Conservation (phyloP, 2,329 filamentous ascomycete species). For the Ophiosphaerella korrae region DNA sequence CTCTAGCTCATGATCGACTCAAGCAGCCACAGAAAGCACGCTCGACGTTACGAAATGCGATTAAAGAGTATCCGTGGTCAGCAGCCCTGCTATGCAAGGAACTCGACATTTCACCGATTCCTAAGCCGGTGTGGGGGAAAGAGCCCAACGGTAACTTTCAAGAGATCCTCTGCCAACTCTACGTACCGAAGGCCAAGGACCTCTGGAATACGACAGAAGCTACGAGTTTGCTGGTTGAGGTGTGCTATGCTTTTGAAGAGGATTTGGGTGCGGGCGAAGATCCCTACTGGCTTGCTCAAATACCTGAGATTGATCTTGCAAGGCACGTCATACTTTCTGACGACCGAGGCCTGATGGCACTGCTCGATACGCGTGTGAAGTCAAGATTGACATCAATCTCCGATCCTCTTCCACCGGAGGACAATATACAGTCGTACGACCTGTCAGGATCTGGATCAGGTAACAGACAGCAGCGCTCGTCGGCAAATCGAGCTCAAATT, state of each 20-base stretch:
- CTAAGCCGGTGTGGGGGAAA: conserved; percentile 82
- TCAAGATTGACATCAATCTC: conserved; percentile 65
- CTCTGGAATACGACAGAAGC: conserved; percentile 83
- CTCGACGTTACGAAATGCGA: conserved; percentile 67
- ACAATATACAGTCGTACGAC: conserved; percentile 43
- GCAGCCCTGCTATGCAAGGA: conserved; percentile 80
- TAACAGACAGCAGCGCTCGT: not conserved
- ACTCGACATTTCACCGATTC: conserved; percentile 74
- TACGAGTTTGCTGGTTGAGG: conserved; percentile 70
- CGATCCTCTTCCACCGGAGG: conserved; percentile 77
- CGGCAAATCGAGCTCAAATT: conserved; percentile 20
- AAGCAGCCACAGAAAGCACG: conserved; percentile 70
- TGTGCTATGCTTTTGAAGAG: conserved; percentile 59
- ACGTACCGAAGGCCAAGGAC: conserved; percentile 76
- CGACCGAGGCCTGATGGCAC: conserved; percentile 69
- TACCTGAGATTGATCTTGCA: conserved; percentile 59
- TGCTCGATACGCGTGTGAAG: conserved; percentile 70
- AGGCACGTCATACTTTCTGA: conserved; percentile 81
- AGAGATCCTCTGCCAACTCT: conserved; percentile 74
- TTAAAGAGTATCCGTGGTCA: conserved; percentile 81
- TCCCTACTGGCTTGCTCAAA: conserved; percentile 39
- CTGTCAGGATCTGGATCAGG: not conserved
- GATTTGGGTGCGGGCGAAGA: conserved; percentile 28
- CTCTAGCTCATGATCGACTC: conserved; percentile 75
- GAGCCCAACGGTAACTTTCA: conserved; percentile 68